Evolutionary conservation across 768 basidiomycete species (phyloP), one percentile per base, ranked within the genome.

Genomic region (Lentinula raphanica): DNA sequence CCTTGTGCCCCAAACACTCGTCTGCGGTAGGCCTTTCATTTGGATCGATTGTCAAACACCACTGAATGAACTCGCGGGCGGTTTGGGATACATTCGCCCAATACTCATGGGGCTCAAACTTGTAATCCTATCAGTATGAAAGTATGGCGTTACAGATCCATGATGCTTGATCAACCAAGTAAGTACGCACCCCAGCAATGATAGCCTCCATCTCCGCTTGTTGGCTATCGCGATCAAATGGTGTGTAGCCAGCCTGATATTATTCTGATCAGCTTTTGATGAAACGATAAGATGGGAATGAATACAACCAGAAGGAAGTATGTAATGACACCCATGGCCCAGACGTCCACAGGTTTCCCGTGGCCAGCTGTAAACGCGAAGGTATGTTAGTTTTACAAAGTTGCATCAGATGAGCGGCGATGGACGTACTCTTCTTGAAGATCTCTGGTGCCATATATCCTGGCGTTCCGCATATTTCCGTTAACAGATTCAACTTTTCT

Each of bases 401-500:
- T 32, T 38, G 25, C 38, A 28, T 45, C 46, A 28, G 50, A 29
- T 21, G 12, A 35, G 2, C 17, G 21, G 27, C 6, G 11, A 46
- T 35, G 15, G 2, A 72, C 85, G 38, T 60, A 92, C 89, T 84
- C 72, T 92, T 94, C 70, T 87, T 85, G 79, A 96, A 96, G 61
- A 97, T 96, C 71, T 99, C 95, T 0, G 95, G 95, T 2, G 96
- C 92, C 90, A 93, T 94, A 70, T 95, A 95, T 81, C 93, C 92
- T 29, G 92, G 94, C 2, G 94, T 95, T 13, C 96, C 96, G 65
- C 96, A 99, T 36, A 98, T 91, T 70, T 98, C 97, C 0, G 94
- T 98, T 62, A 99, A 76, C 65, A 90, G 72, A 57, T 84, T 87
- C 64, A 94, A 80, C 71, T 93, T 93, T 60, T 91, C 87, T 64